Percentiles rank a stretch among this genome's conserved stretches.
These are phyloP conservation scores for Tolypocladium tropicale DNA, from an alignment of 2,329 filamentous ascomycete genomes.

Conservation along the genomic window DNA sequence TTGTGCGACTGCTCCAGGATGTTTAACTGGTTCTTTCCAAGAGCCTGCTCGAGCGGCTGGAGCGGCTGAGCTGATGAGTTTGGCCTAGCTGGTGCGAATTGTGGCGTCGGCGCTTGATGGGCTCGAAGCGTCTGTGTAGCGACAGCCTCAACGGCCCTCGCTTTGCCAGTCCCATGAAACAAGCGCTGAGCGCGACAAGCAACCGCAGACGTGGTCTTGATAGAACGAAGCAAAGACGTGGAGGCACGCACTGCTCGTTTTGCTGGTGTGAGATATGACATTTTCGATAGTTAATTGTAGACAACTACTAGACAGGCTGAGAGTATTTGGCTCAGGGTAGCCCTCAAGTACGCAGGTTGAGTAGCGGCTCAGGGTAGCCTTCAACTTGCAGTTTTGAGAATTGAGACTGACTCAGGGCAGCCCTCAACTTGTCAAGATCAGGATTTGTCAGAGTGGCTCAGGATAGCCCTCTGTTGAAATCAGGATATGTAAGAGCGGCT, in stretches of 20 bases:
- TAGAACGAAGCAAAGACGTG: conserved; percentile 5
- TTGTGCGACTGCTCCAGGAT: conserved; percentile 11
- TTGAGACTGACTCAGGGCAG: conserved; percentile 5
- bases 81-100: neutral
- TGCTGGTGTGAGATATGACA: conserved; percentile 6
- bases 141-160: conserved; percentile 7
- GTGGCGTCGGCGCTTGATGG: conserved; percentile 1
- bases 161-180: conserved; percentile 11
- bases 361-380: conserved; percentile 1
- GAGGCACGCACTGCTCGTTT: conserved; percentile 7
- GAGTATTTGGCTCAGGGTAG: conserved; percentile 4
- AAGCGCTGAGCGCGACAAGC: conserved; percentile 8
- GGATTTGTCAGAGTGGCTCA: conserved; percentile 7
- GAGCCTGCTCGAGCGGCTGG: conserved; percentile 2
- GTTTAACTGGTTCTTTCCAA: conserved; percentile 10
- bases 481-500: conserved; percentile 5
- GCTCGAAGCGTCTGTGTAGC: neutral
- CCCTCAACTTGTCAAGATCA: conserved; percentile 2
- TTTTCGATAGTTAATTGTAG: conserved; percentile 2
- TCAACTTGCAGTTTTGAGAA: neutral
- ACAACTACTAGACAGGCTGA: conserved; percentile 1
- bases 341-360: neutral
- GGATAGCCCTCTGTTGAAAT: conserved; percentile 9
- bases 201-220: neutral
- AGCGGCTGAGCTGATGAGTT: neutral